Percentiles rank a stretch among this genome's conserved stretches.
Conservation (phyloP, 2,329 filamentous ascomycete species). For the Botrytis paeoniae region DNA sequence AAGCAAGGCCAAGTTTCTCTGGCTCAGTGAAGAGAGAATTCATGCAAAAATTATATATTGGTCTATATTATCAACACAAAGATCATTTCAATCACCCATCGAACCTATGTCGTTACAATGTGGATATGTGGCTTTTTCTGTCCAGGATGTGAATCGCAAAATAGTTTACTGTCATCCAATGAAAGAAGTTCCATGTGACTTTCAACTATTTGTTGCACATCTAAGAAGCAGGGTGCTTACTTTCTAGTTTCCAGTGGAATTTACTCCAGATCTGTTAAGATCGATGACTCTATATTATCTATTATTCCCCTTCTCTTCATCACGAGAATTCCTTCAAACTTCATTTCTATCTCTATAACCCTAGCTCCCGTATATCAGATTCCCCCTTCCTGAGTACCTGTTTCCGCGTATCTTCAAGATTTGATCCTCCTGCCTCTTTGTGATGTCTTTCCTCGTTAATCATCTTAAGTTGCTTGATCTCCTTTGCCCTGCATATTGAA, state of each 20-base stretch:
- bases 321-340: not conserved
- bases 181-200: not conserved
- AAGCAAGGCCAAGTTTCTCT: rapidly evolving
- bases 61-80: not conserved
- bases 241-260: not conserved
- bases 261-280: not conserved
- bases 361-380: too few relatives aligned
- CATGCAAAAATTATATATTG: not conserved
- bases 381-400: not conserved
- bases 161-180: not conserved
- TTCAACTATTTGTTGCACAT: not conserved
- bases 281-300: not conserved
- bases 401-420: not conserved
- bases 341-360: not conserved
- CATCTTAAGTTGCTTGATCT: not conserved
- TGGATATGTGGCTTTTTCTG: not conserved
- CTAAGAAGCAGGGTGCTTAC: not conserved
- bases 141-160: not conserved
- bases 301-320: not conserved
- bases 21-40: not conserved
- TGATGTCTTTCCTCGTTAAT: not conserved
- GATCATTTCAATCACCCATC: not conserved
- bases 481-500: not conserved
- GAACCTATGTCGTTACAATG: not conserved
- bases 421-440: not conserved